Evolutionary conservation across 2,329 filamentous ascomycete genomes (phyloP), one percentile per base, ranked within the genome.

Genomic region (Calonectria leucothoes): DNA sequence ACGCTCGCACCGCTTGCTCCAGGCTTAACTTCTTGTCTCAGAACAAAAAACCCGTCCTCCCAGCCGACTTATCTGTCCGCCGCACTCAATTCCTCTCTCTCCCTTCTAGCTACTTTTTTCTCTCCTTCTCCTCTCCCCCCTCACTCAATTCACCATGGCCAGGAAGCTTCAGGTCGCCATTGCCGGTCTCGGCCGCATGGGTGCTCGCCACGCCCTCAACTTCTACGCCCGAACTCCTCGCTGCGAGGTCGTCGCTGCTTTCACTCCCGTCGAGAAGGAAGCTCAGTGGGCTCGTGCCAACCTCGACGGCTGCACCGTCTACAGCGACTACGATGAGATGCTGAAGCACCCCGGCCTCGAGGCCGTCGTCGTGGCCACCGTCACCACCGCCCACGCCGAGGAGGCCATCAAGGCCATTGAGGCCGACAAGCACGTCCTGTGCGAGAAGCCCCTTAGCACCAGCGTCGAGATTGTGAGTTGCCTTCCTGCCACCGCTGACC

Each of bases 401-500:
- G 77, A 80, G 61, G 76, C 78, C 11, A 80, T 80, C n/a, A 76
- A 79, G 51, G 78, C 78, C 20, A 80, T 80, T 17, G 78, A 78
- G 59, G 76, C 78, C 11, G 75, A 77, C 20, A 80, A 79, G 74
- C 78, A 80, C 61, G 77, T 80, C 39, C 74, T 80, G 27, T 80
- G 78, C 66, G 78, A 80, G 69, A 80, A 80, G 61, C 78, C 78
- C 39, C 74, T 80, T 0, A 80, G 78, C 39, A 80, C 78, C 17
- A 79, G 77, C 37, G 78, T 91, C 20, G 90, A 92, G 75, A 85
- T 91, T 65, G 91, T 92, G 83, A 79, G 88, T 68, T 15, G n/a
- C 51, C 51, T 29, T 17, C 20, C 42, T 23, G 8, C 10, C 10
- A 8, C 3, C 17, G 23, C 15, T 0, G 6, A 20, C 23, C 17